Conservation (phyloP, 2,329 filamentous ascomycete genomes). For the Botrytis cinerea region DNA sequence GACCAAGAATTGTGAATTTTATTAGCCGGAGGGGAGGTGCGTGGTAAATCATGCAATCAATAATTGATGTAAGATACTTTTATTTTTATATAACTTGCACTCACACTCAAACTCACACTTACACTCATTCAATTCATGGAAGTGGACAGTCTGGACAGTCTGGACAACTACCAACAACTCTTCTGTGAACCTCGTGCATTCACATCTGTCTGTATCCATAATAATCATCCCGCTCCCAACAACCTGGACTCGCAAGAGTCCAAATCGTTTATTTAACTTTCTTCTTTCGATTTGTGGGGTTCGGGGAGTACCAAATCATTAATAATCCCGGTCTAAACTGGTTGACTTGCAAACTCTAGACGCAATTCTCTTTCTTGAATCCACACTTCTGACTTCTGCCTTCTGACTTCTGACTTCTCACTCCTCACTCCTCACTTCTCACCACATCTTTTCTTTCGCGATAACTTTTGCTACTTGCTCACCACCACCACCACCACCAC, state of each 20-base stretch:
- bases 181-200: neutral
- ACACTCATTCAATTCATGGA: too few species aligned
- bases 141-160: neutral
- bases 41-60: neutral
- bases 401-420: neutral
- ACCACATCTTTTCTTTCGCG: constrained; percentile 12
- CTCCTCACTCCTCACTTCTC: neutral
- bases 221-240: neutral
- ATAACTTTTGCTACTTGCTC: neutral
- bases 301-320: neutral
- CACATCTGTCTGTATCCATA: neutral
- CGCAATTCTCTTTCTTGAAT: neutral
- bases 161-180: neutral
- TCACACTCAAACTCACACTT: too few species aligned
- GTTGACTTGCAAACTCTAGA: neutral
- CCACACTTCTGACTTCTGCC: neutral
- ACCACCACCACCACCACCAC: neutral
- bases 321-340: neutral
- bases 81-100: neutral
- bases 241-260: neutral
- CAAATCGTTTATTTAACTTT: neutral
- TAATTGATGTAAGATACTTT: too few species aligned
- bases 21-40: neutral
- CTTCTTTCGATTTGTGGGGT: neutral
- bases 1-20: neutral